A percentile compares a stretch with the other conserved stretches of the same genome.
phyloP scores from a whole-genome alignment of 176 grass and related monocot species.

The Oryza meridionalis region DNA sequence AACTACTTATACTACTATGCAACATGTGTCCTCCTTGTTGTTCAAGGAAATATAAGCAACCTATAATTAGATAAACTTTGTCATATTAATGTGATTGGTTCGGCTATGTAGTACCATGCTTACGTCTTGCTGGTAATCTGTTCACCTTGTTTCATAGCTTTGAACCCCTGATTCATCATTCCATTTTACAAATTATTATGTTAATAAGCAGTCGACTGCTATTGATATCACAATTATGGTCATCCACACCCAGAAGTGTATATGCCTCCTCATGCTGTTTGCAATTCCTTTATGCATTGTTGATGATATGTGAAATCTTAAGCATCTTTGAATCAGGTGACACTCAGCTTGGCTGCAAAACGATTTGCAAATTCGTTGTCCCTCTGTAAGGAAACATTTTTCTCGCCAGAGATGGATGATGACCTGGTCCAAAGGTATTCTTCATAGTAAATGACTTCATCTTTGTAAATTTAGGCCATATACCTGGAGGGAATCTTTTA shows the following conservation, averaged over 20 bases:
- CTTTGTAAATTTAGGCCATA: neutral
- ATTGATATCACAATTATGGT: neutral
- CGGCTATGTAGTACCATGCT: neutral
- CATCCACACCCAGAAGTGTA: neutral
- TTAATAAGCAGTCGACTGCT: neutral
- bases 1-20: neutral
- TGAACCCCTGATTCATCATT: neutral
- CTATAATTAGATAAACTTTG: neutral
- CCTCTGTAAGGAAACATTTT: slow-evolving; percentile 96
- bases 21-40: neutral
- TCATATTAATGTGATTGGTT: neutral
- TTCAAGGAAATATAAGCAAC: neutral
- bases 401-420: slow-evolving; percentile 86
- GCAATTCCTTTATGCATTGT: neutral
- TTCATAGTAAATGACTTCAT: neutral
- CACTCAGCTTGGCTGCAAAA: slow-evolving; percentile 96
- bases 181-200: neutral
- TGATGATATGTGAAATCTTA: neutral
- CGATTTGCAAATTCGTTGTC: slow-evolving; percentile 82
- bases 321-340: slow-evolving; percentile 60
- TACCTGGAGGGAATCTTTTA: neutral
- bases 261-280: slow-evolving; percentile 2
- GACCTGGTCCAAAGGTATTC: slow-evolving; percentile 68
- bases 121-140: slow-evolving; percentile 3
- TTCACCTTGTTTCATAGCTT: slow-evolving; percentile 9